Conservation (phyloP, 2,329 filamentous ascomycete genomes). For the Apiospora hydei region DNA sequence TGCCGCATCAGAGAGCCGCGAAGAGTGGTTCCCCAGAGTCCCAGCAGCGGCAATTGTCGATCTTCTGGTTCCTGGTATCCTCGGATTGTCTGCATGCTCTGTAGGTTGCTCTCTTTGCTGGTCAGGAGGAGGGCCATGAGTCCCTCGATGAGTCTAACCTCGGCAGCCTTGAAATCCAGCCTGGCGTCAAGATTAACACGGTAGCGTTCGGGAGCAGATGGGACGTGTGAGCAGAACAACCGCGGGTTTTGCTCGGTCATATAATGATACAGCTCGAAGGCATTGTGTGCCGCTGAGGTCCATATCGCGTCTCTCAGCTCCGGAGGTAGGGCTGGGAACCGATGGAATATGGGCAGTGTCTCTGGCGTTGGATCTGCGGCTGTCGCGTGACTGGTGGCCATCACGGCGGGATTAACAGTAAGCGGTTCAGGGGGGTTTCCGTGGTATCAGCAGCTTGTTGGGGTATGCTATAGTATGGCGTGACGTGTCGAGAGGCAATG, state of each 20-base stretch:
- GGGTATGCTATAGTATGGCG: background rate
- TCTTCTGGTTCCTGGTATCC: too few relatives aligned
- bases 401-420: background rate
- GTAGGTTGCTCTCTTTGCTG: background rate
- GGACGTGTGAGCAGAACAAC: background rate
- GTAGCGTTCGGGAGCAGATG: too few relatives aligned
- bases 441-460: background rate
- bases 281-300: background rate
- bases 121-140: background rate
- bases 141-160: background rate
- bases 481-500: background rate
- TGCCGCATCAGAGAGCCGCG: background rate
- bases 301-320: background rate
- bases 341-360: background rate
- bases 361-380: too few relatives aligned
- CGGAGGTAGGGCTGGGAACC: background rate
- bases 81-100: background rate
- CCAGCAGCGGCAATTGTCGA: background rate
- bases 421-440: background rate
- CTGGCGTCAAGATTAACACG: background rate
- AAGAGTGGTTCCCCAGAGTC: background rate
- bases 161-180: background rate
- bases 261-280: background rate
- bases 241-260: background rate
- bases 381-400: too few relatives aligned